Base-by-base conservation (phyloP, 257 asterid genomes). In the Striga asiatica region DNA sequence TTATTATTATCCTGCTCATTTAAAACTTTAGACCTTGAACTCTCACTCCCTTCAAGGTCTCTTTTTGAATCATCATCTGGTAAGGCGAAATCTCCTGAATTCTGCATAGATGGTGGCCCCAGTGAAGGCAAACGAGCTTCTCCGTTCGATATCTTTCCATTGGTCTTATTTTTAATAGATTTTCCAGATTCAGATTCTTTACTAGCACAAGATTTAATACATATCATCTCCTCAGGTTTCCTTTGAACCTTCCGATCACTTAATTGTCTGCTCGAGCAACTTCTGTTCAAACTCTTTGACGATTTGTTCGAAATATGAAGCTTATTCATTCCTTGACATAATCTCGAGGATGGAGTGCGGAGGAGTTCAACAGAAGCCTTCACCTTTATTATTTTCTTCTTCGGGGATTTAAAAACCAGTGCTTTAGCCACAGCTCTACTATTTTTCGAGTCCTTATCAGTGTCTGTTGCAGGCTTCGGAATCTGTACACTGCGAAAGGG, bases 401-500 rank as follows among this genome's bases (percentile, higher is more conserved):
- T 80, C 0, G 95, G 97, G 57, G 95, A 80, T 45, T 64, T 72
- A 69, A 88, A 84, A n/a, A 67, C 74, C 65, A 88, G 65, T 67
- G 94, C 80, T 75, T 82, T 92, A 0, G 86, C 80, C 1, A 78
- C 89, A 3, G 46, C 35, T 18, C 84, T 67, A 51, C 45, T 60
- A 38, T 62, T 72, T 17, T 83, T 73, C 58, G 62, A 81, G 21
- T 71, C 85, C 56, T 8, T 50, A n/a, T 65, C 61, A 10, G 51
- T 27, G n/a, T n/a, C n/a, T n/a, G n/a, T n/a, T n/a, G n/a, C n/a
- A 42, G 77, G 76, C 57, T 81, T 85, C 3, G 78, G 70, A 57
- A 74, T 78, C 75, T 73, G 87, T 74, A 85, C 94, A 58, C 95
- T 92, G 42, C 74, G 76, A 65, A 88, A 88, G 5, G 78, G 62